These are phyloP conservation scores for Scheffersomyces lignosus DNA, from an alignment of 805 yeast genomes.

Conservation along the genomic window DNA sequence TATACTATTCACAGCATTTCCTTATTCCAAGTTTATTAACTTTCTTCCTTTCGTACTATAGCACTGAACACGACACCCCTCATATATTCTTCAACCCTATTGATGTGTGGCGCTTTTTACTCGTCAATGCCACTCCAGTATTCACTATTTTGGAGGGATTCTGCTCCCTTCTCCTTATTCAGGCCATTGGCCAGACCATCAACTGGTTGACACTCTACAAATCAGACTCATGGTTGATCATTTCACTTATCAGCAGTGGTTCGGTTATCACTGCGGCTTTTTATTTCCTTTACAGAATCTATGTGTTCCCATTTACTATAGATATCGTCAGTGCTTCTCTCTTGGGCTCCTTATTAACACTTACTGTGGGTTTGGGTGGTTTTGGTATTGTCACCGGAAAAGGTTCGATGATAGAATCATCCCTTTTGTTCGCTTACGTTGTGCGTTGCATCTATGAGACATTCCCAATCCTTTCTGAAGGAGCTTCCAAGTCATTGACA, in stretches of 20 bases:
- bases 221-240: slow-evolving; percentile 78
- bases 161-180: slow-evolving; percentile 88
- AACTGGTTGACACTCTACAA: slow-evolving; percentile 61
- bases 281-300: slow-evolving; percentile 80
- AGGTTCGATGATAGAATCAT: slow-evolving; percentile 90
- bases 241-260: slow-evolving; percentile 70
- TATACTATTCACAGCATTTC: slow-evolving; percentile 81
- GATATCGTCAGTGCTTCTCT: slow-evolving; percentile 76
- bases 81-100: slow-evolving; percentile 25
- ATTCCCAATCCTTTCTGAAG: slow-evolving; percentile 79
- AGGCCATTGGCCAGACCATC: slow-evolving; percentile 83
- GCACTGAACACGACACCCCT: slow-evolving; percentile 25
- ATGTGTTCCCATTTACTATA: slow-evolving; percentile 70
- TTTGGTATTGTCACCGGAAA: slow-evolving; percentile 81
- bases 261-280: slow-evolving; percentile 72
- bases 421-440: slow-evolving; percentile 83
- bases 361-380: slow-evolving; percentile 69
- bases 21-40: slow-evolving; percentile 80
- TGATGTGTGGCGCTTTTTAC: slow-evolving; percentile 67
- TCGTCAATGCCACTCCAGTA: slow-evolving; percentile 82
- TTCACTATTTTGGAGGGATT: slow-evolving; percentile 92
- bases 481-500: slow-evolving; percentile 34
- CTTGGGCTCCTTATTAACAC: slow-evolving; percentile 80
- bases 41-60: slow-evolving; percentile 58
- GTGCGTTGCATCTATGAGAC: slow-evolving; percentile 92